phyloP scores from a whole-genome alignment of 768 basidiomycete genomes.

The Candolleomyces aberdarensis region DNA sequence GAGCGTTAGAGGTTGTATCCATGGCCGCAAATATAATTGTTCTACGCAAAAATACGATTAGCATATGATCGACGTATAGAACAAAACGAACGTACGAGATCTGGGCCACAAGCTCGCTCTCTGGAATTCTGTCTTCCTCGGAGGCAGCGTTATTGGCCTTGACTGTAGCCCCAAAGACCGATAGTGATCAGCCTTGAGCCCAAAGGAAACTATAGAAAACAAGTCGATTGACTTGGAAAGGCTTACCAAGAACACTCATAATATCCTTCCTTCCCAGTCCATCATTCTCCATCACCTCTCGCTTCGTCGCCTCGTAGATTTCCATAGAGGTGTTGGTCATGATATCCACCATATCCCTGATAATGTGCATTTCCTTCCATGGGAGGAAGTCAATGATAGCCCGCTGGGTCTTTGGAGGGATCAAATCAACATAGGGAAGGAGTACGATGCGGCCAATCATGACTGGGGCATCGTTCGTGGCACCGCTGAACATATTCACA shows the following conservation, averaged over 20 bases:
- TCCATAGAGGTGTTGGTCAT: slow-evolving; percentile 29
- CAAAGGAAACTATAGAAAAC: background rate
- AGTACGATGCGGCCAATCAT: slow-evolving; percentile 19
- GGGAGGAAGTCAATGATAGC: slow-evolving; percentile 30
- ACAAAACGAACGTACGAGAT: slow-evolving; percentile 18
- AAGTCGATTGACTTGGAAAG: background rate
- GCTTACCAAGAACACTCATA: slow-evolving; percentile 42
- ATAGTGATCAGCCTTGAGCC: background rate
- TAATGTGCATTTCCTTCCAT: slow-evolving; percentile 17
- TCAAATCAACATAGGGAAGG: slow-evolving; percentile 20
- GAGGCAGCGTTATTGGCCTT: slow-evolving; percentile 33
- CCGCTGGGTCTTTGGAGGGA: slow-evolving; percentile 25
- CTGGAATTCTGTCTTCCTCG: slow-evolving; percentile 27
- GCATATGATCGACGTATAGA: too few relatives aligned
- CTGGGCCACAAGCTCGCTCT: slow-evolving; percentile 39
- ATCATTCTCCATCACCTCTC: slow-evolving; percentile 21
- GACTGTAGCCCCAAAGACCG: slow-evolving; percentile 23
- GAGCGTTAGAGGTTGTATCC: slow-evolving; percentile 39
- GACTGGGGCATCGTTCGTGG: slow-evolving; percentile 4
- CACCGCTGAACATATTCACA: background rate
- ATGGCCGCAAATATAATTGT: slow-evolving; percentile 37
- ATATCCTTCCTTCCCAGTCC: slow-evolving; percentile 42
- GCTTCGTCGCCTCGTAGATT: slow-evolving; percentile 32
- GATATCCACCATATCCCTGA: slow-evolving; percentile 28
- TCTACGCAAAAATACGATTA: slow-evolving; percentile 13